A percentile compares a stretch with the other conserved stretches of the same genome.
Conservation (phyloP, 2,329 filamentous ascomycete genomes). For the Fusarium nelsonii region DNA sequence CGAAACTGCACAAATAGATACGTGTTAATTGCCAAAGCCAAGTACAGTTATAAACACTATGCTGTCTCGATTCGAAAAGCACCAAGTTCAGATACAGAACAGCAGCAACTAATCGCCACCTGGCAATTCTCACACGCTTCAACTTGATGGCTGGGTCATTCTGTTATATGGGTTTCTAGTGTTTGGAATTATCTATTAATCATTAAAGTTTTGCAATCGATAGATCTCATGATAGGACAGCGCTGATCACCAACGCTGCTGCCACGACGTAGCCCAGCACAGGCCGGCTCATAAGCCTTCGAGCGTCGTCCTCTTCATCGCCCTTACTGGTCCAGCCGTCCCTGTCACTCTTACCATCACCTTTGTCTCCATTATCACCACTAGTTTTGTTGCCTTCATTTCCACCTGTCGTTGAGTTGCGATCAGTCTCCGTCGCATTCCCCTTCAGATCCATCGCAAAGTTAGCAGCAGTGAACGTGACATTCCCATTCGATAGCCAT, state of each 20-base stretch:
- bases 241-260: slow-evolving; percentile 9
- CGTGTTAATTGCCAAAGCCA: neutral
- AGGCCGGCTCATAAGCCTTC: slow-evolving; percentile 1
- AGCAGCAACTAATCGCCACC: neutral
- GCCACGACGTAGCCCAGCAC: slow-evolving; percentile 25
- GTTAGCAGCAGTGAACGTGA: slow-evolving; percentile 45
- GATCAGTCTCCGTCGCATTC: neutral
- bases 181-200: no score
- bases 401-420: neutral
- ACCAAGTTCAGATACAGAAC: neutral
- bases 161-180: no score
- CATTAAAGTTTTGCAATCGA: no score
- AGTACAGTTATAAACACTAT: neutral
- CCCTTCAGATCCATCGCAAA: slow-evolving; percentile 41
- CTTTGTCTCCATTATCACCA: neutral
- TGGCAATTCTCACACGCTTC: neutral
- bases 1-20: neutral
- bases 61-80: neutral
- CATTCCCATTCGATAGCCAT: slow-evolving; percentile 44
- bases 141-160: neutral
- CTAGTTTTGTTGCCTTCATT: neutral
- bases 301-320: slow-evolving; percentile 33
- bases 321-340: slow-evolving; percentile 8
- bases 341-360: neutral
- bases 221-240: slow-evolving; percentile 8